Evolutionary conservation across 257 asterid genomes (phyloP).

Genomic region (Lavandula angustifolia): DNA sequence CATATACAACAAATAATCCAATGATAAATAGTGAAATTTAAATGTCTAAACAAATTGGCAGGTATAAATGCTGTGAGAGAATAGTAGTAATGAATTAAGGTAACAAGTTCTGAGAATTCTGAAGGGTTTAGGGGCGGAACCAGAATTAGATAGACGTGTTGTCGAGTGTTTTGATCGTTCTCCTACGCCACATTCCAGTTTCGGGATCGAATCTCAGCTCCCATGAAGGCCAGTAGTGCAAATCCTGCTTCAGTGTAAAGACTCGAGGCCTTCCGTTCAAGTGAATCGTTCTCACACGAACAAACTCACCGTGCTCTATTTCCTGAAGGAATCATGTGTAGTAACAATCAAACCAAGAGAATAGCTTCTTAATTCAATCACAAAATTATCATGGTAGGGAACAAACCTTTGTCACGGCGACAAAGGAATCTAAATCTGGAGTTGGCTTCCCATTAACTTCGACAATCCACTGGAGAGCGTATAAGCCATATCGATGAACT

Average conservation of each 20-base stretch:
- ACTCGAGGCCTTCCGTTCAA: conserved; percentile 94
- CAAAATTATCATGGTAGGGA: neutral
- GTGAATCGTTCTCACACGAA: conserved; percentile 80
- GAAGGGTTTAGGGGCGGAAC: too few relatives aligned
- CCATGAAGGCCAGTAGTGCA: conserved; percentile 99
- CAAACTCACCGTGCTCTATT: conserved; percentile 86
- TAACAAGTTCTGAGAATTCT: neutral
- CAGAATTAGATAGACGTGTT: conserved; percentile 34
- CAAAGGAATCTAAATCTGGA: conserved; percentile 87
- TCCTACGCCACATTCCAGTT: conserved; percentile 81
- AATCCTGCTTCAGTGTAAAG: conserved; percentile 89
- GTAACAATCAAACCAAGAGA: conserved; percentile 8
- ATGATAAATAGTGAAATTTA: conserved; percentile 16
- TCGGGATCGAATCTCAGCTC: conserved; percentile 84
- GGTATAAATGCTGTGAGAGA: conserved; percentile 7
- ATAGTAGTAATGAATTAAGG: conserved; percentile 7
- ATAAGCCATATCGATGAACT: conserved; percentile 83
- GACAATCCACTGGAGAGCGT: conserved; percentile 97
- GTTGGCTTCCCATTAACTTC: conserved; percentile 93
- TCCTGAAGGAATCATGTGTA: conserved; percentile 43
- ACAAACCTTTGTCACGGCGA: conserved; percentile 78
- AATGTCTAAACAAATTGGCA: conserved; percentile 28
- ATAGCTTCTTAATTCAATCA: neutral
- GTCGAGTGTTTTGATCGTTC: conserved; percentile 61
- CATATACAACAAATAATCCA: conserved; percentile 31